Conservation (phyloP, 352 stramenopile genomes). For the Phytophthora hibernalis region DNA sequence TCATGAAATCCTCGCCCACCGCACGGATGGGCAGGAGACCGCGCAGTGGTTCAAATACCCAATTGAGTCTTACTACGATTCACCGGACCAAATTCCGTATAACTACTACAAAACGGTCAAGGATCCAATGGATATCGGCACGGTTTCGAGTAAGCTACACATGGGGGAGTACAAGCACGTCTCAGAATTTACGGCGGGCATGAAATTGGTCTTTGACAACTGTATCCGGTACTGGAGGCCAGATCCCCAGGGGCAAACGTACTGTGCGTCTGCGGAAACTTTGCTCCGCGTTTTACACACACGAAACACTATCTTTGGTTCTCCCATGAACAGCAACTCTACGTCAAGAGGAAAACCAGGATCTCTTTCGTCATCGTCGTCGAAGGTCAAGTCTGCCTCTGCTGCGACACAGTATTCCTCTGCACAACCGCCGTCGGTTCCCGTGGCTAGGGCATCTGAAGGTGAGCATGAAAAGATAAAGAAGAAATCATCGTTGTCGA, state of each 20-base stretch:
- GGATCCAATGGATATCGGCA: conserved; percentile 84
- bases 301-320: conserved; percentile 51
- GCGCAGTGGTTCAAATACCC: conserved; percentile 91
- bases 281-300: conserved; percentile 62
- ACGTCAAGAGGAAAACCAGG: conserved; percentile 53
- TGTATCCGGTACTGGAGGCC: conserved; percentile 84
- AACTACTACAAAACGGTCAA: conserved; percentile 86
- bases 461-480: conserved; percentile 38
- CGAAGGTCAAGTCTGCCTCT: conserved; percentile 29
- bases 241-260: conserved; percentile 79
- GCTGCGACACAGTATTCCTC: conserved; percentile 22
- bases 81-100: conserved; percentile 82
- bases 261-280: conserved; percentile 78
- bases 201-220: conserved; percentile 89
- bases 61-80: conserved; percentile 87
- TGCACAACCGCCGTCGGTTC: conserved; percentile 1
- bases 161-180: conserved; percentile 70
- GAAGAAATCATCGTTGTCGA: conserved; percentile 48
- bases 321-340: conserved; percentile 32
- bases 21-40: conserved; percentile 79
- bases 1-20: conserved; percentile 76
- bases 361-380: conserved; percentile 41
- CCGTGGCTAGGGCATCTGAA: conserved; percentile 10
- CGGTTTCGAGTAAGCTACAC: conserved; percentile 75
- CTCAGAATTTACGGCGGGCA: conserved; percentile 61